Percentiles rank a stretch among this genome's conserved stretches.
These are phyloP conservation scores for Eremothecium gossypii DNA, from an alignment of 1,139 yeast genomes.

Conservation along the genomic window DNA sequence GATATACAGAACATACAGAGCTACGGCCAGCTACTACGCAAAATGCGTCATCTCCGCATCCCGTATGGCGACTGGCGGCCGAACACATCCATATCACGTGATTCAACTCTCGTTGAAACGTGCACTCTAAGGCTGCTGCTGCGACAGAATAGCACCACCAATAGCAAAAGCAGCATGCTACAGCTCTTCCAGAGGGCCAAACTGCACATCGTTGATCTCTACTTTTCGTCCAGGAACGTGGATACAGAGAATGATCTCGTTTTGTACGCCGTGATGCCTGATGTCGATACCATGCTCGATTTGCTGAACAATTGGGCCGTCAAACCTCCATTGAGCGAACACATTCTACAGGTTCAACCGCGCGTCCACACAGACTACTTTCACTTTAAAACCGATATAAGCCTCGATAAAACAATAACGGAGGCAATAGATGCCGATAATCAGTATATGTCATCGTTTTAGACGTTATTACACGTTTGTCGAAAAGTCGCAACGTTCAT, in stretches of 20 bases:
- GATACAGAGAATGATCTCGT: slow-evolving; percentile 11
- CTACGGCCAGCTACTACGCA: slow-evolving; percentile 23
- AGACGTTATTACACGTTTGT: no score
- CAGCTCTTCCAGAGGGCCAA: slow-evolving; percentile 3
- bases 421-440: no score
- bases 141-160: slow-evolving; percentile 4
- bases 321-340: background rate
- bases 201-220: slow-evolving; percentile 9
- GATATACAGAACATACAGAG: slow-evolving; percentile 13
- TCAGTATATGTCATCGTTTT: no score
- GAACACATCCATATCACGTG: slow-evolving; percentile 7
- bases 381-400: slow-evolving; percentile 2
- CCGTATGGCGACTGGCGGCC: slow-evolving; percentile 23
- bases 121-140: slow-evolving; percentile 14
- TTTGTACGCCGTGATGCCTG: slow-evolving; percentile 10
- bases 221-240: slow-evolving; percentile 17
- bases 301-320: background rate
- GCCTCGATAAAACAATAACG: no score
- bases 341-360: background rate
- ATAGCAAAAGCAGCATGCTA: background rate
- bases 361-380: slow-evolving; percentile 1
- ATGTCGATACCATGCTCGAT: background rate
- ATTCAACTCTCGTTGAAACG: slow-evolving; percentile 4
- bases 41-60: slow-evolving; percentile 19
- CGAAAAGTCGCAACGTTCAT: no score